A percentile compares a stretch with the other conserved stretches of the same genome.
Conservation (phyloP, 2,329 filamentous ascomycete species). For the Fusarium nisikadoi region DNA sequence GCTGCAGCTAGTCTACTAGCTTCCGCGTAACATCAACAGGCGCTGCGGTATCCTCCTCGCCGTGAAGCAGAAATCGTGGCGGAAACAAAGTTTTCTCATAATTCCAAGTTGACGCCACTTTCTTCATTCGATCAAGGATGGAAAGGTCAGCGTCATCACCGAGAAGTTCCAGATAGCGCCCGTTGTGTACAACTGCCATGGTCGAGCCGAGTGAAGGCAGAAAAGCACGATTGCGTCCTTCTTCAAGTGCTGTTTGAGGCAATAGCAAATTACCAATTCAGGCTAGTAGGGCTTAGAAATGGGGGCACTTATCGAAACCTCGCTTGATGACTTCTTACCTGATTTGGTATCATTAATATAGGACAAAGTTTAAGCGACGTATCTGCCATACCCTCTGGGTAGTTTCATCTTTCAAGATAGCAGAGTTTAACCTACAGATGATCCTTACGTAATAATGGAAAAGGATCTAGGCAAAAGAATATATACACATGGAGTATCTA, state of each 20-base stretch:
- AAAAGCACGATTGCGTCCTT: rapidly evolving
- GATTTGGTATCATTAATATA: neutral
- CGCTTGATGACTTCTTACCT: neutral
- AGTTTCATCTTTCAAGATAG: neutral
- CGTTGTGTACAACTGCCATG: neutral
- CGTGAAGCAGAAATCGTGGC: neutral
- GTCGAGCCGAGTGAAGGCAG: neutral
- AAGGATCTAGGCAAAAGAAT: neutral
- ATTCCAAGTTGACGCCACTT: rapidly evolving
- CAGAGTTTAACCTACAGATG: neutral
- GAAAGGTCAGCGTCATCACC: neutral
- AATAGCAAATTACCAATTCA: neutral
- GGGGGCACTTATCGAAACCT: neutral
- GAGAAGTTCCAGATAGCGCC: neutral
- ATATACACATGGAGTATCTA: neutral
- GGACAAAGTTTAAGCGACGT: neutral
- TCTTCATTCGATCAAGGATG: neutral
- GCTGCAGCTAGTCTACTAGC: neutral
- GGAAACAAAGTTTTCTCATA: neutral
- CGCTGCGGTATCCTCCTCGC: neutral
- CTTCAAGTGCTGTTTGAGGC: neutral
- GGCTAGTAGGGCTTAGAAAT: neutral
- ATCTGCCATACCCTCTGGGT: neutral
- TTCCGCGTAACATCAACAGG: neutral
- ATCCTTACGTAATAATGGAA: neutral